Percentiles rank a stretch among this genome's conserved stretches.
Conservation (phyloP, 2,329 filamentous ascomycete species). For the Fusarium coffeatum region DNA sequence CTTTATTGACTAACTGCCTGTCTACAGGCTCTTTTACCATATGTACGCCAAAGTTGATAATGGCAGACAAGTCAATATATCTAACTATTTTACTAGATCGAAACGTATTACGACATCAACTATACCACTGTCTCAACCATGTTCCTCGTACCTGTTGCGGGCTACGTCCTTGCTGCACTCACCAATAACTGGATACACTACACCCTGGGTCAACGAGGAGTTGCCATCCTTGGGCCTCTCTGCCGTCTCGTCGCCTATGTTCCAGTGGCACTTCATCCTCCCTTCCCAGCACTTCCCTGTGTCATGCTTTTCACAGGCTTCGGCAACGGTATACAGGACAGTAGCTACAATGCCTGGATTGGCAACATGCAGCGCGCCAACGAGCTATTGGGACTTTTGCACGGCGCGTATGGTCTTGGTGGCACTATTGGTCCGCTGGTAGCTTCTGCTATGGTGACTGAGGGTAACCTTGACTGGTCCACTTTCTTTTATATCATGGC, state of each 20-base stretch:
- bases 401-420: slow-evolving; percentile 78
- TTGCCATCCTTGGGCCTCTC: slow-evolving; percentile 72
- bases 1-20: slow-evolving; percentile 19
- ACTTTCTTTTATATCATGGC: slow-evolving; percentile 82
- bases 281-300: slow-evolving; percentile 74
- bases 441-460: slow-evolving; percentile 78
- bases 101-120: slow-evolving; percentile 67
- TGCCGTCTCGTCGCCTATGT: slow-evolving; percentile 74
- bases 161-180: slow-evolving; percentile 72
- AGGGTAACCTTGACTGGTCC: slow-evolving; percentile 73
- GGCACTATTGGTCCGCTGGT: slow-evolving; percentile 76
- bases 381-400: slow-evolving; percentile 78
- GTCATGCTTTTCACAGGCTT: slow-evolving; percentile 75
- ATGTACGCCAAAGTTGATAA: slow-evolving; percentile 50
- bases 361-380: slow-evolving; percentile 80
- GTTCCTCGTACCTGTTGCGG: slow-evolving; percentile 74
- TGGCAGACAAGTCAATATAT: background rate
- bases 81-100: slow-evolving; percentile 39
- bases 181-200: slow-evolving; percentile 74
- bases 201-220: slow-evolving; percentile 74
- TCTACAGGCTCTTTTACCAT: slow-evolving; percentile 60
- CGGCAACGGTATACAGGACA: slow-evolving; percentile 76
- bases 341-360: slow-evolving; percentile 69
- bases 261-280: slow-evolving; percentile 73
- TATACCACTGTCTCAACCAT: slow-evolving; percentile 74